A percentile compares a stretch with the other conserved stretches of the same genome.
These are phyloP conservation scores for Multifurca ochricompacta DNA, from an alignment of 768 basidiomycete genomes.

Conservation along the genomic window DNA sequence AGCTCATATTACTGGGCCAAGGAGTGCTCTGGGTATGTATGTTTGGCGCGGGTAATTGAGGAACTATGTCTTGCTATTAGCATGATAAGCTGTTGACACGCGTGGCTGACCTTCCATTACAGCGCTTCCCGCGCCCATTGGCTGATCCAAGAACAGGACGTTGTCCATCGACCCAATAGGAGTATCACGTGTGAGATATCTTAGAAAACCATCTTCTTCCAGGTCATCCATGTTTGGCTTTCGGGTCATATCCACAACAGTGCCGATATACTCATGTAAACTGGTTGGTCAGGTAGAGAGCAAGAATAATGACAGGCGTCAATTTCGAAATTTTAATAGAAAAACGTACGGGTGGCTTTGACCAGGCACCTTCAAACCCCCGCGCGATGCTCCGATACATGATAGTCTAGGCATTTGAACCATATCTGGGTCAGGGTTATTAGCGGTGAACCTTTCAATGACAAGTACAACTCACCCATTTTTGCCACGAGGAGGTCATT, in stretches of 20 bases:
- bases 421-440: background rate
- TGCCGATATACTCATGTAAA: slow-evolving; percentile 6
- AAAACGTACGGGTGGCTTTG: background rate
- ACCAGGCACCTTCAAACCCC: background rate
- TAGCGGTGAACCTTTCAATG: background rate
- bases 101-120: slow-evolving; percentile 17
- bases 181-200: background rate
- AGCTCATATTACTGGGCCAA: background rate
- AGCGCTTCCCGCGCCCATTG: background rate
- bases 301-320: background rate
- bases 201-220: slow-evolving; percentile 5
- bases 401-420: slow-evolving; percentile 3
- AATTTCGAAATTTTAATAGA: too few relatives aligned
- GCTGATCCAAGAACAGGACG: slow-evolving; percentile 1
- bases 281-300: background rate
- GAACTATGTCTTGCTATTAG: slow-evolving; percentile 7
- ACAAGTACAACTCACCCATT: slow-evolving; percentile 10
- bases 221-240: background rate
- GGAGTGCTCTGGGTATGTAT: background rate
- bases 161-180: slow-evolving; percentile 1
- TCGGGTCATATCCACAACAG: background rate
- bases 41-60: slow-evolving; percentile 15
- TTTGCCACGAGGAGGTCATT: background rate
- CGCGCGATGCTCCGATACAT: background rate
- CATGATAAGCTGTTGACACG: background rate